A percentile compares a stretch with the other conserved stretches of the same genome.
phyloP scores from a whole-genome alignment of 768 basidiomycete species.

The Suillus subaureus region DNA sequence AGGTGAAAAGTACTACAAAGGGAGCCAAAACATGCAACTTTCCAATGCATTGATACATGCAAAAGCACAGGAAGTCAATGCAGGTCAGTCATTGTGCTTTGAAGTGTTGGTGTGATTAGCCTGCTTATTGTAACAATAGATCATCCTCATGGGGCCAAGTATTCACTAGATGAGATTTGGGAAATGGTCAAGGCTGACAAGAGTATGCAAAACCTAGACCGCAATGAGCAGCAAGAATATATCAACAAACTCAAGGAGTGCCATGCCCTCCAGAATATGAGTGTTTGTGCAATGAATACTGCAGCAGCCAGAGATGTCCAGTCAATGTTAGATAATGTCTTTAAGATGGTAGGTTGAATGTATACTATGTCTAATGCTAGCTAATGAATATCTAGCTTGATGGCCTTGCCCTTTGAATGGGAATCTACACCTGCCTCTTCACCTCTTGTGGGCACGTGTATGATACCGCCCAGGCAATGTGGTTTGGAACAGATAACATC shows the following conservation, averaged over 20 bases:
- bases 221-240: background rate
- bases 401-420: background rate
- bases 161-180: background rate
- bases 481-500: conserved; percentile 10
- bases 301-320: conserved; percentile 11
- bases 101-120: too few species aligned
- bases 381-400: background rate
- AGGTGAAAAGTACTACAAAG: conserved; percentile 3
- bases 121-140: background rate
- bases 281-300: conserved; percentile 7
- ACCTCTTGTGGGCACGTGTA: conserved; percentile 4
- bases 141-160: background rate
- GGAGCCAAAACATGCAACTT: background rate
- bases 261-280: background rate
- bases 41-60: conserved; percentile 1
- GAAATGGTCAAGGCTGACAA: background rate
- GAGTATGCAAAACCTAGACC: background rate
- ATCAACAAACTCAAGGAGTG: background rate
- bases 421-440: conserved; percentile 7
- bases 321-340: background rate
- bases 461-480: background rate
- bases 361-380: background rate
- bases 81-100: background rate
- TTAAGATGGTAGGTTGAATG: background rate
- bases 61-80: conserved; percentile 4